Percentiles rank a stretch among this genome's conserved stretches.
phyloP scores from a whole-genome alignment of 2,329 filamentous ascomycete genomes.

The Diaporthe caulivora region DNA sequence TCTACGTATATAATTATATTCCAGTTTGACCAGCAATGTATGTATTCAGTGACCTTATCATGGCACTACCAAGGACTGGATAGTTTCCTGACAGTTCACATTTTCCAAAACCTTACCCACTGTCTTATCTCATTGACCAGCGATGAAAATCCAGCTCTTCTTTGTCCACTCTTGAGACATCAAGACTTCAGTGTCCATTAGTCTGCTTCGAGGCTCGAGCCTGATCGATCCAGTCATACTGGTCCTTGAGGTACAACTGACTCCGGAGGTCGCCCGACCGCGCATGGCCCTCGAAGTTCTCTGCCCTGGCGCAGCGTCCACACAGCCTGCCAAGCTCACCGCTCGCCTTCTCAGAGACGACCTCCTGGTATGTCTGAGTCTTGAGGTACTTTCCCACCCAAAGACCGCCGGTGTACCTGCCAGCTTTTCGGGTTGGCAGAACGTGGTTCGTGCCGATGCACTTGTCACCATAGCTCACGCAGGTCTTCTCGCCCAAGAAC shows the following conservation, averaged over 20 bases:
- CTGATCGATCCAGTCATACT: slow-evolving; percentile 52
- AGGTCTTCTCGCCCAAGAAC: slow-evolving; percentile 65
- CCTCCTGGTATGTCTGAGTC: slow-evolving; percentile 67
- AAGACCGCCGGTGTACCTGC: slow-evolving; percentile 63
- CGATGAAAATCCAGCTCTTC: background rate
- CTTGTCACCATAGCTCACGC: slow-evolving; percentile 67
- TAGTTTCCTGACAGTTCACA: no score
- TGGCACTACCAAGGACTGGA: background rate
- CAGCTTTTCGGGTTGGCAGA: slow-evolving; percentile 61
- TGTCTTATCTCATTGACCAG: no score
- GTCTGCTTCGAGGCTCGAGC: slow-evolving; percentile 2
- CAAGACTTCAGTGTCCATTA: background rate
- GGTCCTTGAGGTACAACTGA: slow-evolving; percentile 55
- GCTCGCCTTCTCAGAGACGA: slow-evolving; percentile 56
- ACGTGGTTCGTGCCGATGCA: slow-evolving; percentile 69
- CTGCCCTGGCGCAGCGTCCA: slow-evolving; percentile 60
- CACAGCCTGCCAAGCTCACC: slow-evolving; percentile 62
- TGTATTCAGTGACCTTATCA: background rate
- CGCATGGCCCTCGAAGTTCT: slow-evolving; percentile 66
- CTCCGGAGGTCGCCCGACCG: slow-evolving; percentile 63
- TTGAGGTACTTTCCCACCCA: slow-evolving; percentile 68
- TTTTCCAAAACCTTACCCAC: no score
- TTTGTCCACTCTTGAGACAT: no score
- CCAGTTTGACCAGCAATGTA: background rate
- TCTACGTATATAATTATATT: background rate